These are phyloP conservation scores for Podospora pseudocomata DNA, from an alignment of 495 filamentous ascomycete species.

Conservation along the genomic window DNA sequence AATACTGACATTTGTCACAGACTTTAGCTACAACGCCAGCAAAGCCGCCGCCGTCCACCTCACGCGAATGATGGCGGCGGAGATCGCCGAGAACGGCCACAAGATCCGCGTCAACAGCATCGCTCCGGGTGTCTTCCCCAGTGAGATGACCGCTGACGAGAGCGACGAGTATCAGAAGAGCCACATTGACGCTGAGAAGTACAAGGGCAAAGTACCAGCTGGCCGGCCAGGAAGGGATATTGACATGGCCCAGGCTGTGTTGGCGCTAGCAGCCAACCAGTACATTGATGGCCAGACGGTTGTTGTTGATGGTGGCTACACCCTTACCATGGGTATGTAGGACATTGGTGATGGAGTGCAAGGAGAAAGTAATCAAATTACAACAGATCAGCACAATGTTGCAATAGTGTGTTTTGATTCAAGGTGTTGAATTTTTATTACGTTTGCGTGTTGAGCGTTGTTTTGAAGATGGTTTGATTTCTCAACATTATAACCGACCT, in stretches of 20 bases:
- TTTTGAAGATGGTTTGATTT: too few relatives aligned
- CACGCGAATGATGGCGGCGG: slow-evolving; percentile 48
- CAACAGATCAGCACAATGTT: neutral
- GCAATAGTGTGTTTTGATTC: neutral
- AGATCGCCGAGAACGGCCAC: slow-evolving; percentile 36
- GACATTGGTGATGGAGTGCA: slow-evolving; percentile 11
- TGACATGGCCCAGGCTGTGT: slow-evolving; percentile 67
- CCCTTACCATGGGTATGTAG: slow-evolving; percentile 24
- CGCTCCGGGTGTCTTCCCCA: slow-evolving; percentile 72
- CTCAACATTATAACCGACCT: too few relatives aligned
- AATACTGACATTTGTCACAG: neutral
- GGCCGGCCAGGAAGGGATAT: slow-evolving; percentile 63
- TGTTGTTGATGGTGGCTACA: slow-evolving; percentile 60
- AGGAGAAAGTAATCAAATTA: neutral
- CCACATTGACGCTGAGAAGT: slow-evolving; percentile 57
- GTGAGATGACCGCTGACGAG: slow-evolving; percentile 61
- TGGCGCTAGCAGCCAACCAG: slow-evolving; percentile 62
- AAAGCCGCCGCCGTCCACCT: slow-evolving; percentile 76
- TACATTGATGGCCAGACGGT: slow-evolving; percentile 69
- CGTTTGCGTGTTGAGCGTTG: too few relatives aligned
- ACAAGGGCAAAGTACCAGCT: slow-evolving; percentile 55
- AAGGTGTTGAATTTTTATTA: too few relatives aligned
- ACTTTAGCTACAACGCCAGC: slow-evolving; percentile 66
- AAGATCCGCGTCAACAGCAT: slow-evolving; percentile 68
- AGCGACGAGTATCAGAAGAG: slow-evolving; percentile 63